phyloP scores from a whole-genome alignment of 345 rosid genomes.

The Sapria himalayana region DNA sequence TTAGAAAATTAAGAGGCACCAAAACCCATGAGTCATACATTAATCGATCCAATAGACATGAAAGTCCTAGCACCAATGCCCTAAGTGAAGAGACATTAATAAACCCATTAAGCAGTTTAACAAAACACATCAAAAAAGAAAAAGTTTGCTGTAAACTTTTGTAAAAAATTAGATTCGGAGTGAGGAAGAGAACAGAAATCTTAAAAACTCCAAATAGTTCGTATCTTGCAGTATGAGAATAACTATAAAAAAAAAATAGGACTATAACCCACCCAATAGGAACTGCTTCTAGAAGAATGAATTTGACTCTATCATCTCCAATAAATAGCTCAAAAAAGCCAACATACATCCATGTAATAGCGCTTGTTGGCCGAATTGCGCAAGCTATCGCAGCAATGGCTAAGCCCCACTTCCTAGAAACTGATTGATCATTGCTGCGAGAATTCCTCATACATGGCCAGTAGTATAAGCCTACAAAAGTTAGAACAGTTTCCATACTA shows the following conservation, averaged over 20 bases:
- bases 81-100: constrained; percentile 16
- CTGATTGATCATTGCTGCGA: constrained; percentile 17
- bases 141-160: too few species aligned
- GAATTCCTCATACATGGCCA: constrained; percentile 67
- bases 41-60: constrained; percentile 42
- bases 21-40: constrained; percentile 77
- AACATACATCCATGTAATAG: constrained; percentile 67
- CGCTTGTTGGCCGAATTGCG: constrained; percentile 82
- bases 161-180: too few species aligned
- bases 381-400: constrained; percentile 62
- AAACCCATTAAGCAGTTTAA: not conserved
- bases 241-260: not conserved
- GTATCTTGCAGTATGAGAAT: too few species aligned
- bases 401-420: constrained; percentile 57
- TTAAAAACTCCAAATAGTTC: too few species aligned
- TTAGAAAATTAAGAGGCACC: constrained; percentile 72
- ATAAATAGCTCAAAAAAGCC: constrained; percentile 53
- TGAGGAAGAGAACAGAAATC: too few species aligned
- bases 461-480: constrained; percentile 54
- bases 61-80: constrained; percentile 45
- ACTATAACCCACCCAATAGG: constrained; percentile 55
- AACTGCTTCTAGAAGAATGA: constrained; percentile 37
- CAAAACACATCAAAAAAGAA: not conserved
- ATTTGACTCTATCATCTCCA: constrained; percentile 30
- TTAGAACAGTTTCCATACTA: constrained; percentile 80